These are phyloP conservation scores for Xylariaceae sp. DNA, from an alignment of 2,329 filamentous ascomycete genomes.

Conservation along the genomic window DNA sequence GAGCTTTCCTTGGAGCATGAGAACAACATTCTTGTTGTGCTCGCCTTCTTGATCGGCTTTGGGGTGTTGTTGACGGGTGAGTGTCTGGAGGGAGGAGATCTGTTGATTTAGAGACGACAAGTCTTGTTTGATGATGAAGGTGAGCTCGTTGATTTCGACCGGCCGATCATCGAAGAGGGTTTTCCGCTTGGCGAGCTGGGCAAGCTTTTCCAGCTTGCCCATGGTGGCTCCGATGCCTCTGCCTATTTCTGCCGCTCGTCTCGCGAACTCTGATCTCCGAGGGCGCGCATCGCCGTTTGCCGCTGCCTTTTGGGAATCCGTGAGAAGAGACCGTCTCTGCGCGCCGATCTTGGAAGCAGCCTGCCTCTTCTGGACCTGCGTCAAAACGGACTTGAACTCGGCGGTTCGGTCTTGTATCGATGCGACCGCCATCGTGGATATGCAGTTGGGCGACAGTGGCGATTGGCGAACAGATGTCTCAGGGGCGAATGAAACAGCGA, in stretches of 20 bases:
- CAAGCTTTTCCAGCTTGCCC: conserved; percentile 89
- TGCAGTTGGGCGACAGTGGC: not conserved
- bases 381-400: conserved; percentile 89
- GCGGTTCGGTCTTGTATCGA: conserved; percentile 95
- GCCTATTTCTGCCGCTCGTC: conserved; percentile 85
- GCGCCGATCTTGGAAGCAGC: conserved; percentile 69
- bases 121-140: conserved; percentile 97
- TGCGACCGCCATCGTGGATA: conserved; percentile 51
- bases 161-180: conserved; percentile 96
- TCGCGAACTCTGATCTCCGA: conserved; percentile 85
- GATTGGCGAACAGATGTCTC: not conserved
- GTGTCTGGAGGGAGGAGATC: conserved; percentile 73
- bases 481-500: not conserved
- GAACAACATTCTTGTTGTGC: conserved; percentile 96
- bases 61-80: conserved; percentile 73
- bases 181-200: conserved; percentile 90
- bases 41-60: conserved; percentile 77
- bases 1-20: conserved; percentile 83
- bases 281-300: conserved; percentile 50
- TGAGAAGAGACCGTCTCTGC: conserved; percentile 75
- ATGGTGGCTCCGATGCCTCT: conserved; percentile 87
- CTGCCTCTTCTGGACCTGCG: conserved; percentile 76
- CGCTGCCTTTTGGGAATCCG: conserved; percentile 63
- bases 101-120: conserved; percentile 77
- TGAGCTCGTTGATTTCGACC: conserved; percentile 94